Percentiles rank a stretch among this genome's conserved stretches.
Evolutionary conservation across 2,329 filamentous ascomycete species (phyloP).

Genomic region (Aspergillus unguis): DNA sequence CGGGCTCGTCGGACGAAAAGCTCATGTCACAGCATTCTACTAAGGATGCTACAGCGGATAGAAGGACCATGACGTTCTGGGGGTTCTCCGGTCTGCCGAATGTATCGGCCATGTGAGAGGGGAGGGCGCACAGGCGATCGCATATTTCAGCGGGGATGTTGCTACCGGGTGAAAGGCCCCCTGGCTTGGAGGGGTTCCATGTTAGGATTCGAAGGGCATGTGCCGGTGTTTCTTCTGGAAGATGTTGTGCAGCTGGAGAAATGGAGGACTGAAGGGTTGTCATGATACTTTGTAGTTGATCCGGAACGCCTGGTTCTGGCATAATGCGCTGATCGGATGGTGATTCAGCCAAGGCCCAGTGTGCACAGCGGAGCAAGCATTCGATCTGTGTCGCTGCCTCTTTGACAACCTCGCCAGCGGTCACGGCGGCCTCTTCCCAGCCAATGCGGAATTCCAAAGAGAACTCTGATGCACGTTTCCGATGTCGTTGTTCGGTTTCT

Average conservation of each 20-base stretch:
- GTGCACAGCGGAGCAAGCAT: neutral
- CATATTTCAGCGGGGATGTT: neutral
- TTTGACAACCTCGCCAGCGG: neutral
- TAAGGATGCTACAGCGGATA: neutral
- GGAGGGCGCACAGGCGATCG: neutral
- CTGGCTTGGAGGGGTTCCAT: neutral
- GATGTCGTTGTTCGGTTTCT: neutral
- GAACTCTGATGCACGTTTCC: neutral
- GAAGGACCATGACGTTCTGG: neutral
- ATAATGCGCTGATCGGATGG: neutral
- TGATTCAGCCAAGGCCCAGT: neutral
- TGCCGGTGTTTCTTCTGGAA: neutral
- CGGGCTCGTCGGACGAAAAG: neutral
- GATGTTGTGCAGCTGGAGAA: neutral
- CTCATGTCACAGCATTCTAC: constrained; percentile 4
- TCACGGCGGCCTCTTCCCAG: neutral
- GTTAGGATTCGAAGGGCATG: neutral
- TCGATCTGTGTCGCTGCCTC: neutral
- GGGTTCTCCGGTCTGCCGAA: constrained; percentile 3
- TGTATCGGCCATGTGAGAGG: neutral
- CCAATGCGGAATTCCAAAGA: neutral
- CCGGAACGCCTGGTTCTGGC: neutral
- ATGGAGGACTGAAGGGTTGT: neutral
- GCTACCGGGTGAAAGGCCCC: neutral
- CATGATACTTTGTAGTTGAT: neutral